Percentiles rank a stretch among this genome's conserved stretches.
Evolutionary conservation across 73 alveolate species (phyloP).

Genomic region (Paramecium pentaurelia): DNA sequence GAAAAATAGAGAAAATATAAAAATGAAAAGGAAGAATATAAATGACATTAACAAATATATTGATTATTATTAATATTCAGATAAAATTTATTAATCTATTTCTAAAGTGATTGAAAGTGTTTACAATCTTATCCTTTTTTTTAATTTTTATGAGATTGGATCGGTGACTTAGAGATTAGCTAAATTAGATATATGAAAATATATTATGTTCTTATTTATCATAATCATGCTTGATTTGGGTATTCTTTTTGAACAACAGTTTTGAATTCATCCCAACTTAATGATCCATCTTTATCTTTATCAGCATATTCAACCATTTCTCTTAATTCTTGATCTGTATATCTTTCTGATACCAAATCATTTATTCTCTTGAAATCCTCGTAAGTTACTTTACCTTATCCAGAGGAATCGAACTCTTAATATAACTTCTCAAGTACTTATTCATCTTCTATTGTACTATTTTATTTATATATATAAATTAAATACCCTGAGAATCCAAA

Average conservation of each 20-base stretch:
- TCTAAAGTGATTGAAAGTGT: background rate
- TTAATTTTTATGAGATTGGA: background rate
- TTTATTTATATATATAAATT: background rate
- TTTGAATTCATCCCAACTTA: conserved; percentile 47
- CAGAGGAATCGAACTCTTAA: conserved; percentile 45
- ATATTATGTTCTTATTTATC: background rate
- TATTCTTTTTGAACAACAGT: conserved; percentile 46
- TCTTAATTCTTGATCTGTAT: conserved; percentile 55
- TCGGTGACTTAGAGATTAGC: background rate
- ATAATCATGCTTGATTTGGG: conserved; percentile 14
- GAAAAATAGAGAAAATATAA: no score
- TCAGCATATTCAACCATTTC: conserved; percentile 62
- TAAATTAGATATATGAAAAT: background rate
- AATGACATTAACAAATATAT: no score
- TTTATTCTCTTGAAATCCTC: conserved; percentile 59
- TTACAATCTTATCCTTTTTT: background rate
- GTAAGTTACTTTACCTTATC: background rate
- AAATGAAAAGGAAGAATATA: no score
- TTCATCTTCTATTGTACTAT: conserved; percentile 42
- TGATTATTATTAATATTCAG: background rate
- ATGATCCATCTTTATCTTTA: conserved; percentile 42
- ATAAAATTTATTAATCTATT: background rate
- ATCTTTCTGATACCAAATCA: conserved; percentile 46
- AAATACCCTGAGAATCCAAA: conserved; percentile 58
- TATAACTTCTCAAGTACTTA: conserved; percentile 42